Conservation (phyloP, 345 rosid species). For the Zanthoxylum bungeanum region DNA sequence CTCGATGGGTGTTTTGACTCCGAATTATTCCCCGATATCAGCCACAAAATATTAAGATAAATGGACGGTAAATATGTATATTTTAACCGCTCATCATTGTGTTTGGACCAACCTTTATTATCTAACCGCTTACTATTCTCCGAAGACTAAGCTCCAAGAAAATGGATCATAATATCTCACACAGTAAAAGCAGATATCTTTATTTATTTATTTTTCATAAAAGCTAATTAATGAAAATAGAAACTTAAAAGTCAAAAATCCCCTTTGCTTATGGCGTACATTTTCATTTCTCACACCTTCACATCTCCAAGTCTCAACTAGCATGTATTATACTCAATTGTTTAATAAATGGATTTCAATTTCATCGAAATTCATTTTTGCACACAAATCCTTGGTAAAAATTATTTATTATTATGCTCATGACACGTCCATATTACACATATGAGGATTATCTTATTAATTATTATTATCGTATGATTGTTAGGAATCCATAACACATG, state of each 20-base stretch:
- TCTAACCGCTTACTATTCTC: neutral
- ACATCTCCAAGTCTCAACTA: neutral
- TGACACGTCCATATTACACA: neutral
- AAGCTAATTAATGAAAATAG: neutral
- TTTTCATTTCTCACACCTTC: neutral
- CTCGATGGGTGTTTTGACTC: too few relatives aligned
- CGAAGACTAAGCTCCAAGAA: neutral
- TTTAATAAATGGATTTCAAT: neutral
- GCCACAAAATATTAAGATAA: too few relatives aligned
- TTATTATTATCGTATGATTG: too few relatives aligned
- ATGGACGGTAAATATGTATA: too few relatives aligned
- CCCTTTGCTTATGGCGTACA: constrained; percentile 1
- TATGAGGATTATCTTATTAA: too few relatives aligned
- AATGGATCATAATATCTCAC: neutral
- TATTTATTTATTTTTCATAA: neutral
- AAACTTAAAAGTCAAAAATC: neutral
- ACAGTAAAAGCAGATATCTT: neutral
- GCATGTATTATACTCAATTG: neutral
- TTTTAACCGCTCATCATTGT: neutral
- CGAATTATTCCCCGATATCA: neutral
- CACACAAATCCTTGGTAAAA: neutral
- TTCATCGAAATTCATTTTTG: too few relatives aligned
- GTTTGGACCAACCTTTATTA: neutral
- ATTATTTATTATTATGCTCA: too few relatives aligned
- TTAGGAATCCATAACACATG: too few relatives aligned